phyloP scores from a whole-genome alignment of 495 filamentous ascomycete genomes.

The Penicillium fimorum region DNA sequence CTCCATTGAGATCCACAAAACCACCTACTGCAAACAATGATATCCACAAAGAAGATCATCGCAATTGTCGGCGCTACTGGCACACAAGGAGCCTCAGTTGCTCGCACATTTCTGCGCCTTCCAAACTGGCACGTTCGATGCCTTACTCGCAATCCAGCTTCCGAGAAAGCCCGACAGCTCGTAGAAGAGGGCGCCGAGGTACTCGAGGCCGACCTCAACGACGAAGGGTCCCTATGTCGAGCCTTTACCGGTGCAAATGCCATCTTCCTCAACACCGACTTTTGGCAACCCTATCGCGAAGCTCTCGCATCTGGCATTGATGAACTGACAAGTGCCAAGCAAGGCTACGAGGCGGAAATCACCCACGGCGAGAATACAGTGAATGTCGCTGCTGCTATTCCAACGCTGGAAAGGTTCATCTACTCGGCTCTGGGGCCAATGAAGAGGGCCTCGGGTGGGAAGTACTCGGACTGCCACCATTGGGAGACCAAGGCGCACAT shows the following conservation, averaged over 20 bases:
- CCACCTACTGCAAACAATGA: no score
- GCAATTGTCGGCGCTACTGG: conserved; percentile 34
- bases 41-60: conserved; percentile 22
- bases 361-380: conserved; percentile 49
- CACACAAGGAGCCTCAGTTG: conserved; percentile 53
- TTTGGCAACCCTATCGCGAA: conserved; percentile 35
- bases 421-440: conserved; percentile 40
- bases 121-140: conserved; percentile 42
- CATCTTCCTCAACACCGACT: conserved; percentile 57
- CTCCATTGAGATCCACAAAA: no score
- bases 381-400: conserved; percentile 44
- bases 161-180: conserved; percentile 39
- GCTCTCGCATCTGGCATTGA: conserved; percentile 13
- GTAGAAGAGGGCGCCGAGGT: conserved; percentile 46
- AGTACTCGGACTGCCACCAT: conserved; percentile 37
- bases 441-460: conserved; percentile 33
- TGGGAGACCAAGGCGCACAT: conserved; percentile 40
- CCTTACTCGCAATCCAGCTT: conserved; percentile 43
- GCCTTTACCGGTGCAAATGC: conserved; percentile 49
- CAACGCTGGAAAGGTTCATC: conserved; percentile 48
- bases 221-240: conserved; percentile 36
- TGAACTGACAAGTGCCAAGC: conserved; percentile 30
- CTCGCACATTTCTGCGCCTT: conserved; percentile 33
- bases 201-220: conserved; percentile 45
- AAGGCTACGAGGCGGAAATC: conserved; percentile 49